Evolutionary conservation across 257 asterid species (phyloP), one percentile per base, ranked within the genome.

Genomic region (Forsythia suspensa): DNA sequence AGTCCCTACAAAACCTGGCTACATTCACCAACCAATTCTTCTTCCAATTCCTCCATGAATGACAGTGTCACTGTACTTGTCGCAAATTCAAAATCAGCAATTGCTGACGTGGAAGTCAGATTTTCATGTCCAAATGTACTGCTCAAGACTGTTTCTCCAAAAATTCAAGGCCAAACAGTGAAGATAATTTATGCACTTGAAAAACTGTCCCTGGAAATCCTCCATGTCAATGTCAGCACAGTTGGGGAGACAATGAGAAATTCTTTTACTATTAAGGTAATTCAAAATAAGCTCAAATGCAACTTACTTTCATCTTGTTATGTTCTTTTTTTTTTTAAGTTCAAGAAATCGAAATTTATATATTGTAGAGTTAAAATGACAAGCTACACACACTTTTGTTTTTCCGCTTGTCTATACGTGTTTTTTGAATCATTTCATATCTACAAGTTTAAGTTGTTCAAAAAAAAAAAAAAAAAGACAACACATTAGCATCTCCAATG

Each of bases 241-340:
- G 72, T 87, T 55, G 97, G 92, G 39, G 96, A 92, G 24, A 90
- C 84, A 73, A 82, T 88, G 92, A 86, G 89, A 21, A 84, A 81
- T 84, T 95, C 93, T 75, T 95, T 91, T 91, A 93, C 97, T 37
- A 93, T 95, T 77, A 95, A 95, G 97, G 99, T 95, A 82, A 75
- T 20, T 3, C 34, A 16, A 13, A 40, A 48, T 44, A 43, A 21
- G 68, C 72, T 67, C 61, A 10, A 59, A 7, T 70, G 39, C 41
- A 38, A 6, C 3, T 61, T 48, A 29, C 34, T 10, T 18, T 70
- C 61, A 52, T 6, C 18, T 52, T 52, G 18, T 52, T 52, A 2
- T 52, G 1, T 9, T 24, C 12, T 8, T 12, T 46, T 24, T 61
- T 29, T 24, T 51, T 51, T 51, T 13, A 3, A 0, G 61, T 4